Percentiles rank a stretch among this genome's conserved stretches.
Evolutionary conservation across 148 eudicot genomes (phyloP).

Genomic region (Suaeda aralocaspica): DNA sequence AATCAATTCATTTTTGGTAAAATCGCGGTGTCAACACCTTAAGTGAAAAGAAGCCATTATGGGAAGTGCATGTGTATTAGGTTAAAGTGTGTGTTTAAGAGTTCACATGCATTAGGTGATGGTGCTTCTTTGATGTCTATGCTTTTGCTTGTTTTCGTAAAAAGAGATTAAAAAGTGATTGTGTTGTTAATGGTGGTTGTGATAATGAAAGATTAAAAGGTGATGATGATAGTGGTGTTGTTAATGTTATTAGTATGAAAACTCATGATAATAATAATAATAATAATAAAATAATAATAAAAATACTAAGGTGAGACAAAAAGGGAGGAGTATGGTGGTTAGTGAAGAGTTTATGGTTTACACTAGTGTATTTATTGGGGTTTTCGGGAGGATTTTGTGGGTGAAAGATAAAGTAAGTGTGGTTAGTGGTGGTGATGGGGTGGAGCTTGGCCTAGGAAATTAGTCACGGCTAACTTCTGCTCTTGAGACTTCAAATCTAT

Average conservation of each 20-base stretch:
- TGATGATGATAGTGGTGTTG: constrained; percentile 8
- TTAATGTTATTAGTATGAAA: too few relatives aligned
- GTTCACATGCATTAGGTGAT: constrained; percentile 77
- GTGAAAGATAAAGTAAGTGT: constrained; percentile 42
- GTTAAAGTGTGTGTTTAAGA: constrained; percentile 44
- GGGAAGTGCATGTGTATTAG: constrained; percentile 63
- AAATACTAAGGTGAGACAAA: neutral
- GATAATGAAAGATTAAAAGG: constrained; percentile 11
- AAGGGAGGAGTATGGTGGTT: constrained; percentile 26
- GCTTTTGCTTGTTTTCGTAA: constrained; percentile 34
- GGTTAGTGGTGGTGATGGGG: constrained; percentile 57
- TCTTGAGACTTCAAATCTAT: constrained; percentile 59
- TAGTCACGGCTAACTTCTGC: constrained; percentile 52
- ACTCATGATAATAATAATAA: neutral
- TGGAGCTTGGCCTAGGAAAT: constrained; percentile 69
- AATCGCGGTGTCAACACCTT: constrained; percentile 49
- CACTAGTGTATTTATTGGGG: constrained; percentile 31
- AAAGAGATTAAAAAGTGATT: neutral
- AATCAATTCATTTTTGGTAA: constrained; percentile 44
- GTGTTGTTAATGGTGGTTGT: neutral
- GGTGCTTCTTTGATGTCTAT: constrained; percentile 66
- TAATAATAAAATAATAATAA: neutral
- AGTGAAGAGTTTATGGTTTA: constrained; percentile 40
- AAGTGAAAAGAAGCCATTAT: constrained; percentile 50
- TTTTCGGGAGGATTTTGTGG: constrained; percentile 47